Conservation (phyloP, 1,284 basidiomycete species). For the Vanrija sp. region DNA sequence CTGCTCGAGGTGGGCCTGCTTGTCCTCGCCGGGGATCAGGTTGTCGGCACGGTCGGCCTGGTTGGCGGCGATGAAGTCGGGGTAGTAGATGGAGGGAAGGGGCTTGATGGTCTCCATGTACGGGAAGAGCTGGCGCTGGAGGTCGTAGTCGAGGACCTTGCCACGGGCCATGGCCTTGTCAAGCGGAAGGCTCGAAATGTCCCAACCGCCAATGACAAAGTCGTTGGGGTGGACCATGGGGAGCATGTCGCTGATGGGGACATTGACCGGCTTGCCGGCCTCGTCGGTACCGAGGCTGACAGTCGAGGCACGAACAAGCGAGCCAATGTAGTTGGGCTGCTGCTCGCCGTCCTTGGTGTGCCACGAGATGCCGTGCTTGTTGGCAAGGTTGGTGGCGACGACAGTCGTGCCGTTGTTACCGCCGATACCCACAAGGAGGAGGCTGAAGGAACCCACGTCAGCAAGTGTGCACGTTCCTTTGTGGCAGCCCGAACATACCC, state of each 20-base stretch:
- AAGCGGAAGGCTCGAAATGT: constrained; percentile 80
- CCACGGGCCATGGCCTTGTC: constrained; percentile 93
- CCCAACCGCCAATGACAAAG: constrained; percentile 96
- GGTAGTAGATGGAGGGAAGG: constrained; percentile 89
- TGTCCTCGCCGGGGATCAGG: constrained; percentile 76
- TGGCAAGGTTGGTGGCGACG: constrained; percentile 91
- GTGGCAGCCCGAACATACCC: constrained; percentile 60
- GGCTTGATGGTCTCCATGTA: constrained; percentile 79
- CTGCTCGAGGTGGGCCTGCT: constrained; percentile 86
- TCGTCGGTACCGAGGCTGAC: constrained; percentile 82
- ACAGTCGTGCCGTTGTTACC: constrained; percentile 98
- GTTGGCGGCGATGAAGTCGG: constrained; percentile 95
- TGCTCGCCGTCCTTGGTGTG: constrained; percentile 88
- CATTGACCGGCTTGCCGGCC: constrained; percentile 86
- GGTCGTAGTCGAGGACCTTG: constrained; percentile 91
- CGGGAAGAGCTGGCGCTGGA: constrained; percentile 90
- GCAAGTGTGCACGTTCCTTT: not conserved
- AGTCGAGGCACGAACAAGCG: constrained; percentile 84
- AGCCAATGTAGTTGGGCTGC: constrained; percentile 95
- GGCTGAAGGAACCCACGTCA: constrained; percentile 53
- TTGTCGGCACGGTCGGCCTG: constrained; percentile 90
- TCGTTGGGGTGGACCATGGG: constrained; percentile 99
- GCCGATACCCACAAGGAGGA: constrained; percentile 95
- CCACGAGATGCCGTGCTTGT: constrained; percentile 92
- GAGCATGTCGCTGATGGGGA: constrained; percentile 87